phyloP scores from a whole-genome alignment of 1,139 yeast genomes.

The Hansenula sp. region DNA sequence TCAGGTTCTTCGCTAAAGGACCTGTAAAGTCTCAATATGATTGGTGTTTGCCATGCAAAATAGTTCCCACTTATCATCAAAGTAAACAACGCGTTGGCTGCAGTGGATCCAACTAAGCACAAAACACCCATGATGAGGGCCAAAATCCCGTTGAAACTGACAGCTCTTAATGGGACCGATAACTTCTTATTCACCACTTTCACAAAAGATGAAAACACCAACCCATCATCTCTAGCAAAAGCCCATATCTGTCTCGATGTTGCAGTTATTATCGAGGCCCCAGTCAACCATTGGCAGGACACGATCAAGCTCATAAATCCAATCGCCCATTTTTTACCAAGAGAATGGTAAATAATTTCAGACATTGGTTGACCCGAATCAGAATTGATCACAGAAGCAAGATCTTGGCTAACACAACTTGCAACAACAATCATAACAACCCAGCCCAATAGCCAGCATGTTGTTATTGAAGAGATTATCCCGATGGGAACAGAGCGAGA shows the following conservation, averaged over 20 bases:
- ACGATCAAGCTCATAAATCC: no score
- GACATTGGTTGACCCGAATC: constrained; percentile 58
- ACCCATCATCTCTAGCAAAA: constrained; percentile 45
- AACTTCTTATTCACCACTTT: constrained; percentile 47
- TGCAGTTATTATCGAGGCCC: no score
- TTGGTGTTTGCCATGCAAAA: constrained; percentile 54
- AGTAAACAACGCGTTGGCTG: constrained; percentile 50
- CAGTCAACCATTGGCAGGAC: no score
- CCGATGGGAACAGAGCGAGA: no score
- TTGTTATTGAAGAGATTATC: no score
- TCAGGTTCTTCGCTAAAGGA: constrained; percentile 8
- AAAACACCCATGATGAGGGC: constrained; percentile 35
- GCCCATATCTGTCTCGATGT: constrained; percentile 26
- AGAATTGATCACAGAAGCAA: constrained; percentile 38
- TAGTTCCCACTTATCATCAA: constrained; percentile 52
- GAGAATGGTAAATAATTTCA: constrained; percentile 43
- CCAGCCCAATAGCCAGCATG: no score
- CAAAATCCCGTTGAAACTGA: constrained; percentile 43
- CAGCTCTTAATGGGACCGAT: constrained; percentile 56
- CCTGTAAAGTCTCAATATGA: constrained; percentile 35
- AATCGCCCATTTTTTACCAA: constrained; percentile 37
- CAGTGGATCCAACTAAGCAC: no score
- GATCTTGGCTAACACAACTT: constrained; percentile 54
- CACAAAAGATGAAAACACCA: constrained; percentile 41
- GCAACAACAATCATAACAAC: no score